Evolutionary conservation across 768 basidiomycete genomes (phyloP).

Genomic region (Coprinellus micaceus): DNA sequence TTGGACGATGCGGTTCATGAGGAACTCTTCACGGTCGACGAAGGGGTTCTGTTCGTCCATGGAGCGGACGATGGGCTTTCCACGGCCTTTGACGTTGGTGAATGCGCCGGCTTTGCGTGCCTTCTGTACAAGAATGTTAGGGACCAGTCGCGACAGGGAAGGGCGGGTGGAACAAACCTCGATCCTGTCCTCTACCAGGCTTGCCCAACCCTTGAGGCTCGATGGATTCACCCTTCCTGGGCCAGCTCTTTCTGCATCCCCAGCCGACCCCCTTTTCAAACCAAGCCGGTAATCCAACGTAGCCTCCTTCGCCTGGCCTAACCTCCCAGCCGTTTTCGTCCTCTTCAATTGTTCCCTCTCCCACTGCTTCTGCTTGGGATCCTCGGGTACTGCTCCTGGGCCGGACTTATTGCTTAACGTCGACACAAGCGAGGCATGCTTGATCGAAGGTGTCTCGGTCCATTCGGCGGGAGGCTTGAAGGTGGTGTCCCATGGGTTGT

Average conservation of each 20-base stretch:
- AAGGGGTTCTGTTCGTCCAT: conserved; percentile 48
- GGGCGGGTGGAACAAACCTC: conserved; percentile 45
- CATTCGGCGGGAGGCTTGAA: conserved; percentile 53
- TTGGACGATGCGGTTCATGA: conserved; percentile 84
- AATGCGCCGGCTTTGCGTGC: conserved; percentile 67
- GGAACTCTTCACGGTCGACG: conserved; percentile 73
- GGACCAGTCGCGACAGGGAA: not conserved
- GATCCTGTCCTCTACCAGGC: conserved; percentile 74
- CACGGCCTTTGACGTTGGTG: conserved; percentile 65
- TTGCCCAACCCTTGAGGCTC: conserved; percentile 69
- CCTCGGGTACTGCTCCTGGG: not conserved
- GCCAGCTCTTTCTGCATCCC: conserved; percentile 13
- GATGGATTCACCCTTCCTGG: conserved; percentile 48
- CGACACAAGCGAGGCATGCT: conserved; percentile 44
- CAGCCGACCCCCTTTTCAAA: conserved; percentile 24
- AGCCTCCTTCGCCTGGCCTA: conserved; percentile 64
- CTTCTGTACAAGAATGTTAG: conserved; percentile 36
- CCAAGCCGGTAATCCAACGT: conserved; percentile 77
- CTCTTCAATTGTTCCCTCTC: conserved; percentile 52
- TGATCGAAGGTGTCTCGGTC: conserved; percentile 50
- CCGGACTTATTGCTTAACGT: conserved; percentile 1
- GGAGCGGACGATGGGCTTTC: conserved; percentile 35
- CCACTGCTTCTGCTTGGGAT: conserved; percentile 28
- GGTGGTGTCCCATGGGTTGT: conserved; percentile 68
- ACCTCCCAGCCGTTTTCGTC: conserved; percentile 48